A percentile compares a stretch with the other conserved stretches of the same genome.
These are phyloP conservation scores for Aegilops sharonensis DNA, from an alignment of 176 grass and related monocot species.

Conservation along the genomic window DNA sequence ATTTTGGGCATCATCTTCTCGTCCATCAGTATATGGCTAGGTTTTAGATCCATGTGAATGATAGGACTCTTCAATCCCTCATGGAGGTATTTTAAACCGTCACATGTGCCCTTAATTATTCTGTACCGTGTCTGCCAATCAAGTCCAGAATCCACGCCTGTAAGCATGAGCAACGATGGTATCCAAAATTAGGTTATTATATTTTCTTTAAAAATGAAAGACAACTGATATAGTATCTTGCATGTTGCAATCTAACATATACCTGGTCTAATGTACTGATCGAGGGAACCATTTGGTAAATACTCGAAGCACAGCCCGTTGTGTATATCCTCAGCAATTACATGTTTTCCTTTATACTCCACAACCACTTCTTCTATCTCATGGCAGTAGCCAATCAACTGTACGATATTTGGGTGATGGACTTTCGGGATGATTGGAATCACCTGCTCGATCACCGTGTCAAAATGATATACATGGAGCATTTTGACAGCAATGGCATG, in stretches of 20 bases:
- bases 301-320: neutral
- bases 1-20: neutral
- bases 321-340: rapidly evolving
- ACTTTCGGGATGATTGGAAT: neutral
- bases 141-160: neutral
- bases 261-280: neutral
- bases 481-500: too few relatives aligned
- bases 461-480: too few relatives aligned
- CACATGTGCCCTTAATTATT: neutral
- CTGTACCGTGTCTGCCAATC: neutral
- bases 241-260: neutral
- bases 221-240: neutral
- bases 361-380: rapidly evolving
- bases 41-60: neutral
- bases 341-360: rapidly evolving
- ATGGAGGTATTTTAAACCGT: neutral
- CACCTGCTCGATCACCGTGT: too few relatives aligned
- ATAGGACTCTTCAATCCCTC: neutral
- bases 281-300: neutral
- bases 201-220: neutral
- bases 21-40: neutral
- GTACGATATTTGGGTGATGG: neutral
- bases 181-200: neutral
- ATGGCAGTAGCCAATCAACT: neutral
- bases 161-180: neutral